Conservation (phyloP, 2,329 filamentous ascomycete species). For the Scortechinia acanthostroma region DNA sequence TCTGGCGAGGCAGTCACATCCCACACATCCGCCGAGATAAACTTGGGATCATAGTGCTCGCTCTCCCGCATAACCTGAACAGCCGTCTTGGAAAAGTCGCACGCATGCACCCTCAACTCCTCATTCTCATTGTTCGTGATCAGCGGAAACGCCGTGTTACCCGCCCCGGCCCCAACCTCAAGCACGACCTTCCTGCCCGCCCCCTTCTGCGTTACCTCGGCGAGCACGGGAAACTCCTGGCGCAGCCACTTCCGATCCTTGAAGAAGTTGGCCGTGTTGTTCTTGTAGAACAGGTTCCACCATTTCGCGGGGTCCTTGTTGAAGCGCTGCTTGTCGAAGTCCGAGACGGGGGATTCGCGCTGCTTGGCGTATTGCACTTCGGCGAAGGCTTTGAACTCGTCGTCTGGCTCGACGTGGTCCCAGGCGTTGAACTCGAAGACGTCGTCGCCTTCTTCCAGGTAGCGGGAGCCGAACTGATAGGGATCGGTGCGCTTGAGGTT, state of each 20-base stretch:
- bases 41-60: slow-evolving; percentile 64
- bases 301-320: slow-evolving; percentile 86
- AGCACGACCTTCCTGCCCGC: slow-evolving; percentile 68
- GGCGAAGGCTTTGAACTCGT: slow-evolving; percentile 78
- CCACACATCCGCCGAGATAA: slow-evolving; percentile 89
- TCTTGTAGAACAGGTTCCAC: slow-evolving; percentile 98
- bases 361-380: slow-evolving; percentile 80
- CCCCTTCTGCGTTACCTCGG: slow-evolving; percentile 63
- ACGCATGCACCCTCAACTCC: slow-evolving; percentile 78
- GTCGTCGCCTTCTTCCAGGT: slow-evolving; percentile 75
- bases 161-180: slow-evolving; percentile 89
- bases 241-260: slow-evolving; percentile 96
- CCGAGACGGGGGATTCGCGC: slow-evolving; percentile 76
- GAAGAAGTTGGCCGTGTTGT: slow-evolving; percentile 96
- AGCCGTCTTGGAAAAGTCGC: slow-evolving; percentile 91
- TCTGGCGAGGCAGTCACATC: slow-evolving; percentile 54
- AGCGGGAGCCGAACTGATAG: slow-evolving; percentile 90
- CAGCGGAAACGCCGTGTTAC: slow-evolving; percentile 92
- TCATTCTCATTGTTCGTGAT: slow-evolving; percentile 77
- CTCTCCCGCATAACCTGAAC: slow-evolving; percentile 84
- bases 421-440: slow-evolving; percentile 97
- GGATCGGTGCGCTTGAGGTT: slow-evolving; percentile 85
- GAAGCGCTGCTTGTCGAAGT: slow-evolving; percentile 87
- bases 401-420: slow-evolving; percentile 94
- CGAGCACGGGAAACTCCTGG: slow-evolving; percentile 90